Evolutionary conservation across 768 basidiomycete genomes (phyloP).

Genomic region (Dacryopinax primogenitus): DNA sequence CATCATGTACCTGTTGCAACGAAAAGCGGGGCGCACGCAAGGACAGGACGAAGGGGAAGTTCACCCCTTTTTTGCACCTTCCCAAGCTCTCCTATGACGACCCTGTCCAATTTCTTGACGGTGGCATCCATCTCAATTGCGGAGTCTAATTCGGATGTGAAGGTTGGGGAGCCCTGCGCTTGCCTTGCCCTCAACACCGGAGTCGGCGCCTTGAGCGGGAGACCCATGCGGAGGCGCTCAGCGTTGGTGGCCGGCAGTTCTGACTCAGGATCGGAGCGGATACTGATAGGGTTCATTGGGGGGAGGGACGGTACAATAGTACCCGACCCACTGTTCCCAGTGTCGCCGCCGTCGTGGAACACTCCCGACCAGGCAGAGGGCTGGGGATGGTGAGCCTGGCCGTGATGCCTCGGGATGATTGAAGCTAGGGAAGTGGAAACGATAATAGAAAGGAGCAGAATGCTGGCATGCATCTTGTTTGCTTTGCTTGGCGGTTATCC

Average conservation of each 20-base stretch:
- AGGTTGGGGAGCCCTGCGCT: neutral
- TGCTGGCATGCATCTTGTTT: neutral
- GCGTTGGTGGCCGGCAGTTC: neutral
- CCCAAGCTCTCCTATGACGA: neutral
- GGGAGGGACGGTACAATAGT: neutral
- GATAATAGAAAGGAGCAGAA: neutral
- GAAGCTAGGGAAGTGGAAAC: neutral
- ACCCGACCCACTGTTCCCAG: neutral
- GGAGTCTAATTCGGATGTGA: too few species aligned
- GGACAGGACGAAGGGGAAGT: too few species aligned
- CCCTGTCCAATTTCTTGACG: too few species aligned
- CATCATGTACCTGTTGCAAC: neutral
- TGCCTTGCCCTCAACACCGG: neutral
- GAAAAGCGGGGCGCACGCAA: too few species aligned
- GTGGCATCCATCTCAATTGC: too few species aligned
- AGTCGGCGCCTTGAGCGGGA: neutral
- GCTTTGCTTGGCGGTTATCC: too few species aligned
- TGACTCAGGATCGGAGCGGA: neutral
- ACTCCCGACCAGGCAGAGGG: neutral
- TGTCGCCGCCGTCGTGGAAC: neutral
- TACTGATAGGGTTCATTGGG: neutral
- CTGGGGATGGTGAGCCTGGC: neutral
- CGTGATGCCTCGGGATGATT: neutral
- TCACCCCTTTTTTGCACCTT: neutral
- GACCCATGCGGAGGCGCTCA: neutral